These are phyloP conservation scores for Cyathus striatus DNA, from an alignment of 768 basidiomycete species.

Conservation along the genomic window DNA sequence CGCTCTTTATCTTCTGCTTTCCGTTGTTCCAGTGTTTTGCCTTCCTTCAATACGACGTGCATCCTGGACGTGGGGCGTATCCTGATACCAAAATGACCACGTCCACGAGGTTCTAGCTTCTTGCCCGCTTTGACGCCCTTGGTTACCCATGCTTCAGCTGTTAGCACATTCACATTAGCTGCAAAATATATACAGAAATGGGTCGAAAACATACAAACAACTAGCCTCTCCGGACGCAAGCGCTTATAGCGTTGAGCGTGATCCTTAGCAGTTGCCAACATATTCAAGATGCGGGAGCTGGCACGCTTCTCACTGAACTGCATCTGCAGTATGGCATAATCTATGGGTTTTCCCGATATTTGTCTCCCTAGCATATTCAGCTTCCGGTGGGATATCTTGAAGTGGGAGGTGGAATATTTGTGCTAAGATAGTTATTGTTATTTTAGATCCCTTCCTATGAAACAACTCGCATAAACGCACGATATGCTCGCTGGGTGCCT, in stretches of 20 bases:
- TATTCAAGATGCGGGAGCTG: slow-evolving; percentile 79
- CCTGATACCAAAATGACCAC: slow-evolving; percentile 75
- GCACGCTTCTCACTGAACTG: slow-evolving; percentile 93
- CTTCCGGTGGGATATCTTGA: slow-evolving; percentile 93
- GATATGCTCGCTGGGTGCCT: background rate
- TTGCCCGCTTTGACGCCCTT: slow-evolving; percentile 67
- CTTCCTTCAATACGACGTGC: slow-evolving; percentile 74
- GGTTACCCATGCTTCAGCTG: slow-evolving; percentile 92
- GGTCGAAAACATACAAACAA: slow-evolving; percentile 63
- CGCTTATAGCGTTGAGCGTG: slow-evolving; percentile 78
- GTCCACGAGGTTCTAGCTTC: slow-evolving; percentile 77
- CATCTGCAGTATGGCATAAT: slow-evolving; percentile 96
- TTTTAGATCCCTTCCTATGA: no score
- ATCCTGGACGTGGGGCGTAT: slow-evolving; percentile 72
- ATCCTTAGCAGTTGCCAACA: slow-evolving; percentile 82
- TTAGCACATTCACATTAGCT: slow-evolving; percentile 2
- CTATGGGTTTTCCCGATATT: slow-evolving; percentile 87
- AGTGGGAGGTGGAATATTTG: slow-evolving; percentile 87
- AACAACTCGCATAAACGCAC: background rate
- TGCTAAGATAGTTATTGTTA: slow-evolving; percentile 63
- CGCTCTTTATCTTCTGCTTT: slow-evolving; percentile 57
- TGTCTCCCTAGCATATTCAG: slow-evolving; percentile 85
- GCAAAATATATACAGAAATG: slow-evolving; percentile 1
- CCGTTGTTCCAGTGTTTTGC: slow-evolving; percentile 69
- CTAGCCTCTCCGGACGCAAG: slow-evolving; percentile 62